Percentiles rank a stretch among this genome's conserved stretches.
Evolutionary conservation across 2,329 filamentous ascomycete genomes (phyloP).

Genomic region (Hypomyces perniciosus): DNA sequence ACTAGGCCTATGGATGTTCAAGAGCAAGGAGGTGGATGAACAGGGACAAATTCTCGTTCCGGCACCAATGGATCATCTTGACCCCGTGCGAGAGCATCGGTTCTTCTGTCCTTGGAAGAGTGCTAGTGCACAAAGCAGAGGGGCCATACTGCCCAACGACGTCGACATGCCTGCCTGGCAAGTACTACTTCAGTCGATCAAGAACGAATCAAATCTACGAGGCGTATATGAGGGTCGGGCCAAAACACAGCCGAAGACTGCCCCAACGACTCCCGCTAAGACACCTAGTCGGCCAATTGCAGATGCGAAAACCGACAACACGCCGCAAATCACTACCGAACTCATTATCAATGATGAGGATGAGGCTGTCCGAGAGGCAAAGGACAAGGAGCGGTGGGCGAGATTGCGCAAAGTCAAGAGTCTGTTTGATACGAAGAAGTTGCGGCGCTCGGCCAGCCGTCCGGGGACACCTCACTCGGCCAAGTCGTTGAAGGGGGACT

Average conservation of each 20-base stretch:
- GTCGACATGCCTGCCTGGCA: constrained; percentile 48
- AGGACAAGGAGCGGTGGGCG: constrained; percentile 70
- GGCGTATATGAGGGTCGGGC: constrained; percentile 28
- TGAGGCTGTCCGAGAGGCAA: constrained; percentile 43
- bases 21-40: constrained; percentile 60
- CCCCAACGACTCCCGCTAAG: constrained; percentile 12
- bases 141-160: constrained; percentile 26
- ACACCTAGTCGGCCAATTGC: constrained; percentile 7
- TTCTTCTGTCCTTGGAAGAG: constrained; percentile 82
- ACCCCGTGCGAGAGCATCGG: constrained; percentile 67
- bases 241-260: constrained; percentile 18
- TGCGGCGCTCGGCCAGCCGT: constrained; percentile 36
- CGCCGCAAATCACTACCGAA: constrained; percentile 10
- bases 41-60: constrained; percentile 48
- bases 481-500: constrained; percentile 9
- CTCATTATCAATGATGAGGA: constrained; percentile 21
- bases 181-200: constrained; percentile 46
- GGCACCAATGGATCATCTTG: constrained; percentile 60
- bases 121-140: constrained; percentile 49
- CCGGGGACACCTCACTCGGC: constrained; percentile 34
- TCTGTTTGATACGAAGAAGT: constrained; percentile 61
- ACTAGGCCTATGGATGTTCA: constrained; percentile 91
- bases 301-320: neutral
- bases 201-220: constrained; percentile 53
- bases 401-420: constrained; percentile 65